phyloP scores from a whole-genome alignment of 73 alveolate genomes.

The Uronychia setigera region DNA sequence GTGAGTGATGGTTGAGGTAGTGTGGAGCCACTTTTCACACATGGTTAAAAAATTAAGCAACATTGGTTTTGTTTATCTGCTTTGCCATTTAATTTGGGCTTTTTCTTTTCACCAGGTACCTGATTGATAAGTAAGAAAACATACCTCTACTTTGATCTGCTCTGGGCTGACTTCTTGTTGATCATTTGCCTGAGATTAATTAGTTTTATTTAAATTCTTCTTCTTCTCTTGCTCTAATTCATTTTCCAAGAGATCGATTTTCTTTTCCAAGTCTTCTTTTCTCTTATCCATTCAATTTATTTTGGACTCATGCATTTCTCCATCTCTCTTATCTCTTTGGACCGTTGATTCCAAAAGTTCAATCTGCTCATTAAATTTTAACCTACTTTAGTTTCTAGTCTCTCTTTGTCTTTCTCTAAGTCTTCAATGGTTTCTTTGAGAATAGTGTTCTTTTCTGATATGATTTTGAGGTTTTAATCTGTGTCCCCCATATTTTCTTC shows the following conservation, averaged over 20 bases:
- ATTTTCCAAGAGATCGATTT: not conserved
- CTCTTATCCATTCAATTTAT: slow-evolving; percentile 3
- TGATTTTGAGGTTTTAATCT: slow-evolving; percentile 6
- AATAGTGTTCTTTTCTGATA: slow-evolving; percentile 3
- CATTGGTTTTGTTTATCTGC: no score
- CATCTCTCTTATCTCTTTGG: slow-evolving; percentile 1
- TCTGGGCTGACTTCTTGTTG: not conserved
- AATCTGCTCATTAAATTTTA: not conserved
- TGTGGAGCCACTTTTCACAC: no score
- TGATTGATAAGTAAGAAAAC: no score
- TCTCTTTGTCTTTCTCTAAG: slow-evolving; percentile 16
- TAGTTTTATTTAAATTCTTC: not conserved
- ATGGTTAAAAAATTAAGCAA: no score
- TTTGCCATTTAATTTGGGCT: no score
- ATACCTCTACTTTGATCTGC: not conserved
- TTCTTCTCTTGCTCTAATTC: no score
- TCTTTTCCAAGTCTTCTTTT: slow-evolving; percentile 18
- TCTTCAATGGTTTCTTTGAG: slow-evolving; percentile 11
- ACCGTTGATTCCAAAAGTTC: not conserved
- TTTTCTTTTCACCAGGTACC: no score
- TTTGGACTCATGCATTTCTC: not conserved
- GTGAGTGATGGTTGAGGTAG: no score
- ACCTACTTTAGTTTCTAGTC: not conserved
- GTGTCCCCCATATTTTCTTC: not conserved
- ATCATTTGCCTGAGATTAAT: not conserved